Percentiles rank a stretch among this genome's conserved stretches.
Evolutionary conservation across 2,329 filamentous ascomycete species (phyloP).

Genomic region (Calonectria fujianensis): DNA sequence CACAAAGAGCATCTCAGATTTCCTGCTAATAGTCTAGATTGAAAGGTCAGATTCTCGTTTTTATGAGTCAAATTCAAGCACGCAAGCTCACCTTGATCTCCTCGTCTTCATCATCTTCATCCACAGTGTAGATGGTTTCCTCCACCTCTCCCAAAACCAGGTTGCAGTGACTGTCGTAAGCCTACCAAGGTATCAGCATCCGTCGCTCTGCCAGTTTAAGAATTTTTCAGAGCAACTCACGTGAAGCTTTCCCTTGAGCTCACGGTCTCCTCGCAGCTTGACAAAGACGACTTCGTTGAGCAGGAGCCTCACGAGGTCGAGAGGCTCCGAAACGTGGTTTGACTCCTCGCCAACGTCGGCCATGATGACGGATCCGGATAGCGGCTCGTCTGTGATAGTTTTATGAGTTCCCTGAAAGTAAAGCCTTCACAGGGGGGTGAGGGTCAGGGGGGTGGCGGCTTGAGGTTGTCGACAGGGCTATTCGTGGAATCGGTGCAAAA

Average conservation of each 20-base stretch:
- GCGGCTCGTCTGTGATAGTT: constrained; percentile 30
- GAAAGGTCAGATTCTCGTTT: constrained; percentile 40
- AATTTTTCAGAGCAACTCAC: constrained; percentile 70
- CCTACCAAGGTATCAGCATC: constrained; percentile 71
- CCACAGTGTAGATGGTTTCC: constrained; percentile 95
- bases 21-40: constrained; percentile 90
- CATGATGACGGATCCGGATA: constrained; percentile 72
- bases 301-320: constrained; percentile 95
- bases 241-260: constrained; percentile 95
- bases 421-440: constrained; percentile 36
- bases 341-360: constrained; percentile 87
- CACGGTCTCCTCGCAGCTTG: constrained; percentile 95
- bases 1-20: constrained; percentile 99
- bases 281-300: constrained; percentile 98
- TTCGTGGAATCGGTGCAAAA: constrained; percentile 49
- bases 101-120: constrained; percentile 92
- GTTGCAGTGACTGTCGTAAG: constrained; percentile 99
- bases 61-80: not conserved
- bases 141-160: constrained; percentile 96
- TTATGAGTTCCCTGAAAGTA: constrained; percentile 35
- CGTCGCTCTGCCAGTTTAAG: not conserved
- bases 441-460: constrained; percentile 34
- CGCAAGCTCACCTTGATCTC: constrained; percentile 78
- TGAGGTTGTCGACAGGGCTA: constrained; percentile 45
- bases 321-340: constrained; percentile 87